Evolutionary conservation across 768 basidiomycete genomes (phyloP), one percentile per base, ranked within the genome.

Genomic region (Gymnopilus dilepis): DNA sequence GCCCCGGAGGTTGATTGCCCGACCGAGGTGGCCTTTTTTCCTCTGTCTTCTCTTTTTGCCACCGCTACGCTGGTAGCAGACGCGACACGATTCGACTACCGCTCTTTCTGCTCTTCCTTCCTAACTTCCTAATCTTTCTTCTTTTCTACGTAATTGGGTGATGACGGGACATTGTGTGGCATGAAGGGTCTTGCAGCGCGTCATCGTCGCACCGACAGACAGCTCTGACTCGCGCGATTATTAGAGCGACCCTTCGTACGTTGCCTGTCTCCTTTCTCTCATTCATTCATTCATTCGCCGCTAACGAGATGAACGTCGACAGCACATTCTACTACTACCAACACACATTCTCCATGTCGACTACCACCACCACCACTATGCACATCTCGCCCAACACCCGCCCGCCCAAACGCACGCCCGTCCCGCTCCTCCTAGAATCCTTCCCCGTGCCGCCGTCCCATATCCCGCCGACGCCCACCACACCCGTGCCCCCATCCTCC

Each of bases 361-460:
- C 54, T 31, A 42, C 55, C 4, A 42, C 56, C 7, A 31, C 56
- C 8, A 57, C 58, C 6, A 12, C 33, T 4, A 40, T 38, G 40
- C 37, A 19, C 38, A 9, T 51, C 22, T 41, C 54, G 34, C 28
- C 57, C 19, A 58, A 42, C 41, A 21, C 64, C 28, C 47, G 56
- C 51, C 60, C 54, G 7, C 37, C 52, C n/a, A 61, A 61, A 47
- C 64, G 65, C 47, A 38, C 66, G 31, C 67, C 69, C 9, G 69
- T 72, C 41, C 72, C 72, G 1, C 57, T 74, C 30, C 73, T 80
- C 28, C 71, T 82, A 56, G 75, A 80, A 61, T 70, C 77, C 2
- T 80, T 82, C 59, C 80, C 81, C 2, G 65, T 60, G 1, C 79
- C 80, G 15, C 81, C 82, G 0, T 74, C 79, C 0, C 76, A 78